phyloP scores from a whole-genome alignment of 2,329 filamentous ascomycete genomes.

The Microascus cirrosus region DNA sequence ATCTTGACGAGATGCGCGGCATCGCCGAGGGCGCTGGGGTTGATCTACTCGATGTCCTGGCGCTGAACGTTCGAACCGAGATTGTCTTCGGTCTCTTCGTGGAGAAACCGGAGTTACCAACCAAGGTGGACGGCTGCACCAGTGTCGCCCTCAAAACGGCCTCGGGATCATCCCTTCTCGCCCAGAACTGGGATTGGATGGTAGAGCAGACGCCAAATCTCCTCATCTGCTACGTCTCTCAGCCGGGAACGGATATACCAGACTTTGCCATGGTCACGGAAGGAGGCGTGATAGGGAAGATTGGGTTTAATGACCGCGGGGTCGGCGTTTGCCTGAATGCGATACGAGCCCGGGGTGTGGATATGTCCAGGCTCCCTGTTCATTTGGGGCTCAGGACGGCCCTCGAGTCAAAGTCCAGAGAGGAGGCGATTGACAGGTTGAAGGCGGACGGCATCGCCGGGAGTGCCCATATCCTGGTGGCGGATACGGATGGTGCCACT shows the following conservation, averaged over 20 bases:
- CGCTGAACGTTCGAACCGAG: constrained; percentile 46
- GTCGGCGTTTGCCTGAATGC: constrained; percentile 53
- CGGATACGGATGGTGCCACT: constrained; percentile 1
- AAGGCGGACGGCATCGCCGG: constrained; percentile 5
- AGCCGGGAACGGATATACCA: constrained; percentile 14
- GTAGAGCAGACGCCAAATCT: constrained; percentile 33
- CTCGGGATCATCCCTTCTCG: constrained; percentile 20
- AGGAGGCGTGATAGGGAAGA: constrained; percentile 52
- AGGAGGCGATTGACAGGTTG: constrained; percentile 3
- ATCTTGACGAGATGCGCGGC: constrained; percentile 31
- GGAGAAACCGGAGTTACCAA: not conserved
- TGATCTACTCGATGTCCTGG: constrained; percentile 38
- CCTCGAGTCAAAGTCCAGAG: constrained; percentile 26
- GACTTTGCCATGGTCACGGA: constrained; percentile 46
- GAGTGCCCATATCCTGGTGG: constrained; percentile 7
- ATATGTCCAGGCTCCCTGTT: constrained; percentile 40
- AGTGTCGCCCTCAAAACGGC: constrained; percentile 20
- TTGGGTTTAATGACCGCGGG: constrained; percentile 48
- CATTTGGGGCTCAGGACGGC: constrained; percentile 47
- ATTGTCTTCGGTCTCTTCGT: constrained; percentile 22
- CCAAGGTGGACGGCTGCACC: constrained; percentile 42
- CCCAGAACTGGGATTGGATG: constrained; percentile 54
- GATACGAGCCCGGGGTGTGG: constrained; percentile 44
- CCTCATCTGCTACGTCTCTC: not conserved
- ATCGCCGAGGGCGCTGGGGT: constrained; percentile 37